A percentile compares a stretch with the other conserved stretches of the same genome.
phyloP scores from a whole-genome alignment of 495 filamentous ascomycete species.

The Letharia lupina region DNA sequence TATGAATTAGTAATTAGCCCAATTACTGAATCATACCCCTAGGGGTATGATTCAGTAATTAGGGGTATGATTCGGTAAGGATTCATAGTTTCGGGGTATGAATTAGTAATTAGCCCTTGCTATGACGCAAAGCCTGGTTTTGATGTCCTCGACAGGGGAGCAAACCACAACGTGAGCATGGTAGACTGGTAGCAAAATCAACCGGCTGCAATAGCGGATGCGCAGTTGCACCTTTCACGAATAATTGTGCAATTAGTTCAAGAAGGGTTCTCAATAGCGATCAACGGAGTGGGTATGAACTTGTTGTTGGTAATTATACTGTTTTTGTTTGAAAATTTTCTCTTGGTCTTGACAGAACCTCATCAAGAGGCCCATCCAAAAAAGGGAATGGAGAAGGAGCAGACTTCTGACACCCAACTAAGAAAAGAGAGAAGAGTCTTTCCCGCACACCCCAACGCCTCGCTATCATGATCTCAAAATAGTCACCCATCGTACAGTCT shows the following conservation, averaged over 20 bases:
- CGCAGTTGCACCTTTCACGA: neutral
- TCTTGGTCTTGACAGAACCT: neutral
- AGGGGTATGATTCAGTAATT: no score
- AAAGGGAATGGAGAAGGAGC: neutral
- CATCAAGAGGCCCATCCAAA: neutral
- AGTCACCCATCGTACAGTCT: constrained; percentile 12
- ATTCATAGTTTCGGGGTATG: no score
- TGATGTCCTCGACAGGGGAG: no score
- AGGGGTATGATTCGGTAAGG: no score
- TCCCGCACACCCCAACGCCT: constrained; percentile 9
- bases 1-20: no score
- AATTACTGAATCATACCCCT: no score
- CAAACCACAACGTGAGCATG: neutral
- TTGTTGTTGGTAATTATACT: neutral
- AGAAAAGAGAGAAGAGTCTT: constrained; percentile 2
- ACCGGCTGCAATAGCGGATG: no score
- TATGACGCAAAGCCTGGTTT: no score
- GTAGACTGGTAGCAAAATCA: neutral
- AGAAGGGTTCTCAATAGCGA: neutral
- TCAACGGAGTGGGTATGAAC: neutral
- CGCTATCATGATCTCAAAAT: constrained; percentile 1
- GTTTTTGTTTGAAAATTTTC: no score
- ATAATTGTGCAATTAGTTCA: neutral
- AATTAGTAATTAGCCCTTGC: no score
- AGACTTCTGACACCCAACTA: neutral